A percentile compares a stretch with the other conserved stretches of the same genome.
Conservation (phyloP, 495 filamentous ascomycete genomes). For the Talaromyces trachyspermus region DNA sequence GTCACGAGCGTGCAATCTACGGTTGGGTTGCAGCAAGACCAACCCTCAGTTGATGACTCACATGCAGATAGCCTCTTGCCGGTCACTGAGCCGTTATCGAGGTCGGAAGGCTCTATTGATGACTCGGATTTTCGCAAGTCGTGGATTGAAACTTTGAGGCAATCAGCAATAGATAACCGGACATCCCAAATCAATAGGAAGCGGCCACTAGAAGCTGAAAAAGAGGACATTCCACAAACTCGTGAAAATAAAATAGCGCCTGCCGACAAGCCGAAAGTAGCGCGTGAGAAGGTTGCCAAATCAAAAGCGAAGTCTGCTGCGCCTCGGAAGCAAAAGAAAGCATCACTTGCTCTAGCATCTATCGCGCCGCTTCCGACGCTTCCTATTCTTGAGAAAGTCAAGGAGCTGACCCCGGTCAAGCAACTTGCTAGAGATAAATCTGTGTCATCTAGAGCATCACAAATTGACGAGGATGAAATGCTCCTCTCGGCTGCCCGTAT, state of each 20-base stretch:
- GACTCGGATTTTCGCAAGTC: conserved; percentile 1
- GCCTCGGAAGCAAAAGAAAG: conserved; percentile 13
- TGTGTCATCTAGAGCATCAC: conserved; percentile 15
- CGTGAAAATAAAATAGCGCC: not conserved
- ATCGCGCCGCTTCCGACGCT: conserved; percentile 31
- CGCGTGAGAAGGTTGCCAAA: not conserved
- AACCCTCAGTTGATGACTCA: not conserved
- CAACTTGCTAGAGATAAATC: conserved; percentile 14
- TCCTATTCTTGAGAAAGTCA: conserved; percentile 29
- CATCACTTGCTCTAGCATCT: conserved; percentile 28
- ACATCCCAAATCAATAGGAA: not conserved
- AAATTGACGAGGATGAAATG: conserved; percentile 38
- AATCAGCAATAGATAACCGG: conserved; percentile 3
- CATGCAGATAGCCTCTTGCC: not conserved
- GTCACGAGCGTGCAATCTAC: not conserved
- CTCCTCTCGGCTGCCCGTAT: conserved; percentile 37
- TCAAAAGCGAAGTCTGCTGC: conserved; percentile 3
- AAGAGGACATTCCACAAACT: not conserved
- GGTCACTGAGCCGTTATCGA: not conserved
- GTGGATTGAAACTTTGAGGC: conserved; percentile 5
- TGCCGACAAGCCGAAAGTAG: not conserved
- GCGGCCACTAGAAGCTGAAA: conserved; percentile 1
- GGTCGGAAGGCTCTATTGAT: not conserved
- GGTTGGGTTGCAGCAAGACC: not conserved
- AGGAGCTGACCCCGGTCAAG: conserved; percentile 22